Evolutionary conservation across 2,329 filamentous ascomycete genomes (phyloP).

Genomic region (Beauveria varroae): DNA sequence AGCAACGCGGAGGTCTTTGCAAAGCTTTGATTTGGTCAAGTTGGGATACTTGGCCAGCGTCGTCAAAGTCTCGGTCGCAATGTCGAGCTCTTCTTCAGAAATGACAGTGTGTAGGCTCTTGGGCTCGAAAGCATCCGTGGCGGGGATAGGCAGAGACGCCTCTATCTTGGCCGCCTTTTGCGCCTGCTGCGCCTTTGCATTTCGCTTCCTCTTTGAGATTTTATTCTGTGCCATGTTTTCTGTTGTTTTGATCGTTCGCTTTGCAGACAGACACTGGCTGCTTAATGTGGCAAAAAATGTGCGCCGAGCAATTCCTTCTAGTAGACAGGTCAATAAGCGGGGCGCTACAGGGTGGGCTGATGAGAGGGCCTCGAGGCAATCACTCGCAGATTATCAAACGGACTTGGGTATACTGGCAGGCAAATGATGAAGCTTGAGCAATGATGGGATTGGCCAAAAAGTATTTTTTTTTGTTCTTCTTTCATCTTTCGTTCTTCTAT

Average conservation of each 20-base stretch:
- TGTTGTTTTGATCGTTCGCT: background rate
- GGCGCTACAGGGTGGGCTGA: background rate
- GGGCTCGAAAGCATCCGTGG: constrained; percentile 31
- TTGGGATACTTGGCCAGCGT: constrained; percentile 50
- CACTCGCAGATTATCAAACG: no score
- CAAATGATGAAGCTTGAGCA: no score
- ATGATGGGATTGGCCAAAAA: no score
- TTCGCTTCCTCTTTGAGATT: constrained; percentile 38
- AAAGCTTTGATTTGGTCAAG: constrained; percentile 61
- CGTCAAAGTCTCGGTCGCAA: constrained; percentile 56
- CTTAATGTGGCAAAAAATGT: background rate
- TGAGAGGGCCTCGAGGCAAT: background rate
- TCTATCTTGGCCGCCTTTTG: constrained; percentile 34
- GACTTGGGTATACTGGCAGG: no score
- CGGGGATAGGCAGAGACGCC: constrained; percentile 30
- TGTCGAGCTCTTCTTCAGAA: constrained; percentile 59
- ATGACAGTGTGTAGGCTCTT: constrained; percentile 45
- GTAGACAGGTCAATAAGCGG: background rate
- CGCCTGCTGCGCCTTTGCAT: constrained; percentile 25
- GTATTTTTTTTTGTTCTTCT: no score
- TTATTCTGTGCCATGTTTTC: constrained; percentile 36
- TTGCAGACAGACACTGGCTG: background rate
- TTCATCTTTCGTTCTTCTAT: no score
- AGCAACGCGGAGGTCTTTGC: constrained; percentile 57
- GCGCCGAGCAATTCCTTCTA: background rate